These are phyloP conservation scores for Cephalotrichum gorgonifer DNA, from an alignment of 2,329 filamentous ascomycete genomes.

Conservation along the genomic window DNA sequence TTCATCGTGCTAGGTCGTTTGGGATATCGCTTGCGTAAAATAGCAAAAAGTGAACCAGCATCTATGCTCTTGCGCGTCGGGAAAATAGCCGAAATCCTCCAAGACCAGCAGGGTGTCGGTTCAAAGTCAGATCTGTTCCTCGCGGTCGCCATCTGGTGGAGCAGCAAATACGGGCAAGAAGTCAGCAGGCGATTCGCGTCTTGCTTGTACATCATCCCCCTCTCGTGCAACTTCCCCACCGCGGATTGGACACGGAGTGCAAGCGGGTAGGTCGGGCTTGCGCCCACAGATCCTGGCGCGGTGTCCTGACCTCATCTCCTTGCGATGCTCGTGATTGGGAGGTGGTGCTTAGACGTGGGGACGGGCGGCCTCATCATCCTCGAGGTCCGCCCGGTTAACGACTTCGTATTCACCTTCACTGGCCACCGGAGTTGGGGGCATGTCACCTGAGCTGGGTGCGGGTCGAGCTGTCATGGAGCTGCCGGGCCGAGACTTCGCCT, in stretches of 20 bases:
- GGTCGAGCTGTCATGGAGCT: constrained; percentile 40
- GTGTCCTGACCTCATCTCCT: not conserved
- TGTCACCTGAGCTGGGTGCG: constrained; percentile 42
- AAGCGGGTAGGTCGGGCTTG: not conserved
- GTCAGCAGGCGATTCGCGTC: constrained; percentile 9
- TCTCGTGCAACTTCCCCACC: constrained; percentile 1
- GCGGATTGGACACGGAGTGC: not conserved
- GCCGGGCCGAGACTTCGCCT: constrained; percentile 34
- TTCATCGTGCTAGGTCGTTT: not conserved
- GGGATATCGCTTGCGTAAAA: not conserved
- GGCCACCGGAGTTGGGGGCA: constrained; percentile 50
- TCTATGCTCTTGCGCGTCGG: not conserved
- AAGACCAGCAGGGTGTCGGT: not conserved
- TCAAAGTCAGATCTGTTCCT: constrained; percentile 8
- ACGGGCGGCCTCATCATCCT: constrained; percentile 7
- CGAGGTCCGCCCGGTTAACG: constrained; percentile 12
- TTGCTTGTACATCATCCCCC: not conserved
- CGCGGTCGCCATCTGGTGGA: constrained; percentile 24
- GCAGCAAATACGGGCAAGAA: constrained; percentile 7
- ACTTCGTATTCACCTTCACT: constrained; percentile 45
- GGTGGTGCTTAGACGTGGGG: not conserved
- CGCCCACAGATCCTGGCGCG: not conserved
- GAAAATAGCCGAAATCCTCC: not conserved
- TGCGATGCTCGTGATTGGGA: not conserved
- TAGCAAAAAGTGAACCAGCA: not conserved